Evolutionary conservation across 306 rosid genomes (phyloP).

Genomic region (Cucurbita pepo): DNA sequence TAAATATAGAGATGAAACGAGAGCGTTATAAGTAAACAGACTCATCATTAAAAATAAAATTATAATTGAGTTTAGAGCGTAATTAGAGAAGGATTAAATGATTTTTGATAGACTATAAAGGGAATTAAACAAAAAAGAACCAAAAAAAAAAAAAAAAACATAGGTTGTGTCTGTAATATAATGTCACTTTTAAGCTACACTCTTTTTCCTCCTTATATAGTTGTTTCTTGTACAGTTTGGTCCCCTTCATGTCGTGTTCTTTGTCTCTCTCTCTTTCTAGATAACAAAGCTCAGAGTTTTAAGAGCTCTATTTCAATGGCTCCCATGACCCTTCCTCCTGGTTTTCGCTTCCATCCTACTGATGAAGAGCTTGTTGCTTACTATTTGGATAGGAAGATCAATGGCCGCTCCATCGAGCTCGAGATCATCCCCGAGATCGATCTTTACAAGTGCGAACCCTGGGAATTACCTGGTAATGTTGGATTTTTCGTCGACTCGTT

Average conservation of each 20-base stretch:
- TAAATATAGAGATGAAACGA: no score
- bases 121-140: not conserved
- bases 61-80: not conserved
- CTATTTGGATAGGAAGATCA: constrained; percentile 72
- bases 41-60: no score
- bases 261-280: not conserved
- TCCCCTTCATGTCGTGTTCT: not conserved
- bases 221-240: not conserved
- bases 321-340: constrained; percentile 97
- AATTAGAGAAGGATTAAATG: no score
- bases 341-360: constrained; percentile 90
- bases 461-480: constrained; percentile 85
- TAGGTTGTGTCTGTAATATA: not conserved
- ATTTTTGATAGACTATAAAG: not conserved
- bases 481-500: no score
- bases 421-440: constrained; percentile 91
- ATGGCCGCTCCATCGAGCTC: constrained; percentile 78
- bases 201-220: not conserved
- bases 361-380: constrained; percentile 96
- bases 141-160: no score
- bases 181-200: not conserved
- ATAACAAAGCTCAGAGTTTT: not conserved
- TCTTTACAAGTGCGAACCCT: constrained; percentile 90
- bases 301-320: constrained; percentile 30
- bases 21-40: no score